Evolutionary conservation across 805 yeast genomes (phyloP).

Genomic region (Metschnikowia vanudenii): DNA sequence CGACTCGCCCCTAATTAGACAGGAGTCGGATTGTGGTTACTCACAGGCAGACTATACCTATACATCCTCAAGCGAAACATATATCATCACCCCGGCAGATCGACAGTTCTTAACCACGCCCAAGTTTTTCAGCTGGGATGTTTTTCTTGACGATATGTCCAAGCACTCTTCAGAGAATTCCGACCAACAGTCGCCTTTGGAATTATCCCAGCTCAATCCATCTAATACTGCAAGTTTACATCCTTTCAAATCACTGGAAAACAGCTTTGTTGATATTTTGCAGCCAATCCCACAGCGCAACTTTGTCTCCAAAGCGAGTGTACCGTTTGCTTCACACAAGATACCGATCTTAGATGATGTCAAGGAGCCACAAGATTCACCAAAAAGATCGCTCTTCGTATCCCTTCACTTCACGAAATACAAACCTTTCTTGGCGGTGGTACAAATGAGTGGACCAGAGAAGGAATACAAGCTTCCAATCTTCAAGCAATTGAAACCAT

Average conservation of each 20-base stretch:
- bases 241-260: too few relatives aligned
- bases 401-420: constrained; percentile 2
- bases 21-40: constrained; percentile 3
- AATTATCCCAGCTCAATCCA: not conserved
- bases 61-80: not conserved
- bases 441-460: constrained; percentile 12
- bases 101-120: constrained; percentile 5
- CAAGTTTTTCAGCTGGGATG: constrained; percentile 1
- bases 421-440: constrained; percentile 7
- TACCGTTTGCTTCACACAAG: too few relatives aligned
- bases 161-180: not conserved
- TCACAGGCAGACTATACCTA: constrained; percentile 7
- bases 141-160: not conserved
- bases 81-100: not conserved
- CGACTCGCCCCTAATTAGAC: constrained; percentile 7
- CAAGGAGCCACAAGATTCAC: too few relatives aligned
- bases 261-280: not conserved
- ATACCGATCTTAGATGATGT: not conserved
- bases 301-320: not conserved
- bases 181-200: constrained; percentile 1
- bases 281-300: constrained; percentile 3
- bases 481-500: constrained; percentile 5
- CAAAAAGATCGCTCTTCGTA: constrained; percentile 3
- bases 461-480: constrained; percentile 16
- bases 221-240: too few relatives aligned